Evolutionary conservation across 129 eudicot species (phyloP), one percentile per base, ranked within the genome.

Genomic region (Flaveria ramosissima): DNA sequence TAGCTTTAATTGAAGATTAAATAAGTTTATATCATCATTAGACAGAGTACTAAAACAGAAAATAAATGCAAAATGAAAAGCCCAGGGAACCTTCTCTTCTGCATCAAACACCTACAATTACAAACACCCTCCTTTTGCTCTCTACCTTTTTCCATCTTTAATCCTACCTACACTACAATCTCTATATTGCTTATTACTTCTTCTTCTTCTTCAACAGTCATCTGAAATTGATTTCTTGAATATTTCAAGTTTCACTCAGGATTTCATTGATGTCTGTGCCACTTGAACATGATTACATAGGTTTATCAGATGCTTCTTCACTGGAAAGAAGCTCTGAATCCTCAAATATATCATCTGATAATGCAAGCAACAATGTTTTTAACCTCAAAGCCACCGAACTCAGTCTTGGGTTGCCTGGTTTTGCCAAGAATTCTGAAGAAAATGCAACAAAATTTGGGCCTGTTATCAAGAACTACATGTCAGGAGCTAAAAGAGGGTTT

Each of bases 351-450:
- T 69, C 68, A 62, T 60, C 84, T 17, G 86, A 85, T 66, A 15
- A 66, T 39, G 84, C 83, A 6, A 74, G 71, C 21, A 78, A 46
- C 83, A 83, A 48, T 62, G 72, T 74, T 75, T 80, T 89, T 41
- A 87, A 91, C 77, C 86, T 92, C 19, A 92, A 79, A 74, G 92
- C 88, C 70, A 95, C 99, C 41, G 96, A 95, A 81, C 86, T 95
- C 19, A 86, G 97, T 48, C 99, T 95, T 66, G 99, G 97, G 13
- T 84, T 91, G 79, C 98, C 98, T 76, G 98, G 97, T 51, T 91
- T 84, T 75, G 85, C 89, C 45, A 86, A 80, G 16, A 82, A 72
- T 52, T 81, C 64, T 51, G 79, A 78, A 62, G 88, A 71, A 68
- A 56, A 74, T 43, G 84, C 77, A 21, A 61, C 71, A 45, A 70